Percentiles rank a stretch among this genome's conserved stretches.
phyloP scores from a whole-genome alignment of 371 early-diverging fungal species.

The Rhizomucor miehei region DNA sequence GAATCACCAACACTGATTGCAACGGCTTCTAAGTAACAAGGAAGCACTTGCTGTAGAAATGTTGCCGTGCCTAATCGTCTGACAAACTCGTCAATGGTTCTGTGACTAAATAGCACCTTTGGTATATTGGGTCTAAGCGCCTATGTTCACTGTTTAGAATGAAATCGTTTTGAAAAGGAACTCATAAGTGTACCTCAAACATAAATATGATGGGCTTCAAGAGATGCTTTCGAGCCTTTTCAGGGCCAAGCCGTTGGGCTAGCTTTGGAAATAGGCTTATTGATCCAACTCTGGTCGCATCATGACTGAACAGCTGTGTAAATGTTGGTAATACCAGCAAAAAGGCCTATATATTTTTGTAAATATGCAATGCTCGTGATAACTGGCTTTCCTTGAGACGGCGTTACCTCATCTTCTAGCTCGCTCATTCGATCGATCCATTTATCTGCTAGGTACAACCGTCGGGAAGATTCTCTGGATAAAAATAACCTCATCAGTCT shows the following conservation, averaged over 20 bases:
- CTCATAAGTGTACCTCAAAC: conserved; percentile 66
- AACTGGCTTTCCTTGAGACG: no score
- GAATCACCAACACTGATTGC: conserved; percentile 18
- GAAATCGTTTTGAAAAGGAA: no score
- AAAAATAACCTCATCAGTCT: no score
- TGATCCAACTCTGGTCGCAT: conserved; percentile 51
- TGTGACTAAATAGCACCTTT: conserved; percentile 40
- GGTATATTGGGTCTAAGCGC: conserved; percentile 55
- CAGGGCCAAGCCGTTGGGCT: conserved; percentile 56
- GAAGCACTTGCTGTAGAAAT: conserved; percentile 61
- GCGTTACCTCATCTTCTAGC: conserved; percentile 55
- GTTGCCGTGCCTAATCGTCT: conserved; percentile 51
- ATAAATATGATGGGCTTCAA: conserved; percentile 59
- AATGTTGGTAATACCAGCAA: conserved; percentile 59
- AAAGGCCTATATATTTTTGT: conserved; percentile 39
- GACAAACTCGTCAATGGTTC: conserved; percentile 50
- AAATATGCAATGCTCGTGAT: no score
- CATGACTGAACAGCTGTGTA: conserved; percentile 50
- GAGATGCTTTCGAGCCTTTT: conserved; percentile 48
- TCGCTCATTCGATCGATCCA: conserved; percentile 62
- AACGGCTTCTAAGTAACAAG: conserved; percentile 60
- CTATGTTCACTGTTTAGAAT: conserved; percentile 16
- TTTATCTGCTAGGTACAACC: conserved; percentile 53
- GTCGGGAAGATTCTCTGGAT: conserved; percentile 41
- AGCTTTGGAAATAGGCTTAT: conserved; percentile 58